A percentile compares a stretch with the other conserved stretches of the same genome.
These are phyloP conservation scores for Pichia paraexigua DNA, from an alignment of 805 yeast species.

Conservation along the genomic window DNA sequence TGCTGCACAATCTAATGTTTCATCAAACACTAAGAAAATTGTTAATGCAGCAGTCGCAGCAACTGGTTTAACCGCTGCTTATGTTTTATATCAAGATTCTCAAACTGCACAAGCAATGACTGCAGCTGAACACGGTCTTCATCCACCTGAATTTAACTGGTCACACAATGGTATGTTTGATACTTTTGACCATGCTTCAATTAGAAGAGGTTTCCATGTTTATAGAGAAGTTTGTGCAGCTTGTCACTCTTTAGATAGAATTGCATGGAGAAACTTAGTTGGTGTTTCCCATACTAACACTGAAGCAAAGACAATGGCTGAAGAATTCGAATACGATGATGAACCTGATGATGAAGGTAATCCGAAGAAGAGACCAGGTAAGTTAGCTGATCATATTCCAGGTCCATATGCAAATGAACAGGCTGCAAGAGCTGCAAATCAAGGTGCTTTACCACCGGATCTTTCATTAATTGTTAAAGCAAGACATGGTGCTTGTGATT, in stretches of 20 bases:
- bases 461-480: conserved; percentile 95
- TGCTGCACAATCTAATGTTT: conserved; percentile 25
- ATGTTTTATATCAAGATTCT: conserved; percentile 73
- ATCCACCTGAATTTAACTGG: conserved; percentile 91
- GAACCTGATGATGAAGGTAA: conserved; percentile 94
- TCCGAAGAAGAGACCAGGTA: conserved; percentile 97
- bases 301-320: conserved; percentile 91
- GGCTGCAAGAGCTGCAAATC: conserved; percentile 99
- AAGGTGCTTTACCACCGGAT: conserved; percentile 98
- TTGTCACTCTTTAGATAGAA: conserved; percentile 93
- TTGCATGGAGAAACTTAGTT: conserved; percentile 97
- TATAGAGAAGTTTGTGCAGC: conserved; percentile 99
- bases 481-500: conserved; percentile 96
- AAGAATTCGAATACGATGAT: conserved; percentile 95
- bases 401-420: conserved; percentile 96
- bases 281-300: conserved; percentile 90
- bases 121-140: conserved; percentile 98
- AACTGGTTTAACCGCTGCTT: conserved; percentile 75
- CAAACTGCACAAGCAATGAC: conserved; percentile 93
- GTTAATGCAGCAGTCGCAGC: conserved; percentile 61
- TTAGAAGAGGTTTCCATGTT: conserved; percentile 98
- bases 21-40: conserved; percentile 37
- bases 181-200: conserved; percentile 88
- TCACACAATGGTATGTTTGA: conserved; percentile 88
- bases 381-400: conserved; percentile 90